Base-by-base conservation (phyloP, 805 yeast genomes). In the Metschnikowia reukaufii region DNA sequence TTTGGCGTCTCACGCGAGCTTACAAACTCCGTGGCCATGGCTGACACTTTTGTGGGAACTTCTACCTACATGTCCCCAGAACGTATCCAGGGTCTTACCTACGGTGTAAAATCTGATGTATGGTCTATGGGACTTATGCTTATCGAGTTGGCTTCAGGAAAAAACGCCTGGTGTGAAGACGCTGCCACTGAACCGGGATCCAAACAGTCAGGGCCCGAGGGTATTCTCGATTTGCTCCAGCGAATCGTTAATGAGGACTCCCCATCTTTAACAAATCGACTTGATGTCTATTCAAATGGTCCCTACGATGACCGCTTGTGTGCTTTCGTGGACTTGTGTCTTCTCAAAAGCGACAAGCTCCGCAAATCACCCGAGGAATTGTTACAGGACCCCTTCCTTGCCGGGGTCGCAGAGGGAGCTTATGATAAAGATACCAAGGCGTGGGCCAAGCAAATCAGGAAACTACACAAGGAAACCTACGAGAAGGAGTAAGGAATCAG, bases 31-130 rank as follows among this genome's bases (percentile, higher is more conserved):
- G 79, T 94, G 48, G 76, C 76, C 25, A 66, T 70, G 71, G 99
- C 97, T 0, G 97, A 94, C 60, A 94, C 99, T 0, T 94, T 94
- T 73, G 98, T 94, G 8, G 99, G 99, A 1, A 94, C 99, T 0
- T 89, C 97, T 1, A 89, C 96, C 0, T 94, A 94, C 63, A 94
- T 94, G 77, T 87, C 96, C 1, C 99, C 99, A 0, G 99, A 94
- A 60, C 77, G 99, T 52, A 92, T 94, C 45, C 96, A 90, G 67
- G 99, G 99, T 16, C 88, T 88, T 36, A 84, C 84, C 8, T 94
- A 94, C 67, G 86, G 96, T 7, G 84, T 91, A n/a, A 90, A 91
- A 56, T 92, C 96, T 32, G 99, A 94, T 64, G 92, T 94, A 10
- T 94, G 99, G 99, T 89, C 97, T 0, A 70, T 91, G 55, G 99